Evolutionary conservation across 2,329 filamentous ascomycete genomes (phyloP).

Genomic region (Thelonectria olida): DNA sequence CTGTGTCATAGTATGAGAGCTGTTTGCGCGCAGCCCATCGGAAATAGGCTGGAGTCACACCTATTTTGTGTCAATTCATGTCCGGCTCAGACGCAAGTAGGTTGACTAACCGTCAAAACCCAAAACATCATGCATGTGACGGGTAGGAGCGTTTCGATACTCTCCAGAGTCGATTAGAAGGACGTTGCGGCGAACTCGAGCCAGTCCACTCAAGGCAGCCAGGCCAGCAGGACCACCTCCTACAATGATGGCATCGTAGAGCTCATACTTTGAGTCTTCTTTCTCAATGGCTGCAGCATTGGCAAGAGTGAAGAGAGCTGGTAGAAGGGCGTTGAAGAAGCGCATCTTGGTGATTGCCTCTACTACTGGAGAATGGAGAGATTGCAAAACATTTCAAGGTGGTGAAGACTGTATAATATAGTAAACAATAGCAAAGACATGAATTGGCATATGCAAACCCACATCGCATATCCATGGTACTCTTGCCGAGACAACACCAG

Average conservation of each 20-base stretch:
- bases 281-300: conserved; percentile 26
- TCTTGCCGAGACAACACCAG: not conserved
- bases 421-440: not conserved
- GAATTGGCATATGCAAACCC: not conserved
- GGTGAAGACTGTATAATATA: not conserved
- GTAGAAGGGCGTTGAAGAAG: conserved; percentile 20
- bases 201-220: conserved; percentile 64
- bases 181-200: conserved; percentile 63
- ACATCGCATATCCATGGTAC: not conserved
- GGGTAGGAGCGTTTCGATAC: conserved; percentile 65
- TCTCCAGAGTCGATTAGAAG: conserved; percentile 66
- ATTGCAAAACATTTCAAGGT: not conserved
- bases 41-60: conserved; percentile 63
- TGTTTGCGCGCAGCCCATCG: conserved; percentile 63
- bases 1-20: conserved; percentile 60
- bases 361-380: not conserved
- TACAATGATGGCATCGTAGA: conserved; percentile 65
- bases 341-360: conserved; percentile 25
- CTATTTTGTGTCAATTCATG: conserved; percentile 43
- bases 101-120: conserved; percentile 67
- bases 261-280: conserved; percentile 6
- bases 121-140: conserved; percentile 69
- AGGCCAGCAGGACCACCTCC: conserved; percentile 68
- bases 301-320: conserved; percentile 22
- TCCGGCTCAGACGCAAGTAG: too few relatives aligned